Conservation (phyloP, 2,329 filamentous ascomycete species). For the Neofusicoccum sp. region DNA sequence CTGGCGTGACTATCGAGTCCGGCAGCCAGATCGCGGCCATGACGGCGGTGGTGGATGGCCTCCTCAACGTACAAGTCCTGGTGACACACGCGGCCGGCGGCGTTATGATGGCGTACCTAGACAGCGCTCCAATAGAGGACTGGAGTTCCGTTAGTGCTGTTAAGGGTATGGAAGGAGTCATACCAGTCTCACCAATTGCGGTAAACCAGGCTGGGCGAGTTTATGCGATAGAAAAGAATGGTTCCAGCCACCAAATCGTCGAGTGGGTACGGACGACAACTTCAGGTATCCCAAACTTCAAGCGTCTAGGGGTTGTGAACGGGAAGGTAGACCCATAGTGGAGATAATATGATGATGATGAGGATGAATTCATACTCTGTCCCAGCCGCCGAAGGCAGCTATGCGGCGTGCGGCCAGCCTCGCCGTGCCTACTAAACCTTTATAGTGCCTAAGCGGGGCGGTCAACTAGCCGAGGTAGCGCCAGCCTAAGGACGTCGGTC, state of each 20-base stretch:
- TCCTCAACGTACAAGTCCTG: background rate
- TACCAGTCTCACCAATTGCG: background rate
- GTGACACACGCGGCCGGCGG: background rate
- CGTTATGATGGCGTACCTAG: constrained; percentile 1
- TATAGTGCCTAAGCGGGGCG: too few relatives aligned
- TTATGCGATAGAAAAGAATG: background rate
- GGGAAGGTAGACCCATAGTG: too few relatives aligned
- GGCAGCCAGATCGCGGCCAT: background rate
- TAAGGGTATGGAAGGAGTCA: background rate
- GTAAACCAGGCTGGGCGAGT: background rate
- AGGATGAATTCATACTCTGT: too few relatives aligned
- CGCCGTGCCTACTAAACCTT: too few relatives aligned
- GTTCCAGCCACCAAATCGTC: background rate
- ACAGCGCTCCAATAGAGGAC: background rate
- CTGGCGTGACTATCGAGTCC: background rate
- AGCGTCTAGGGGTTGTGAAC: background rate
- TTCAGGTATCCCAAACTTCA: background rate
- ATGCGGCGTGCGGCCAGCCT: too few relatives aligned
- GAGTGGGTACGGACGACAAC: background rate
- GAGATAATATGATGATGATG: too few relatives aligned
- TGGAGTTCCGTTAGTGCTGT: background rate
- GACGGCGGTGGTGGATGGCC: background rate
- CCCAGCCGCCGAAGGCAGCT: too few relatives aligned
- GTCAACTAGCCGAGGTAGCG: too few relatives aligned
- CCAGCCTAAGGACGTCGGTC: too few relatives aligned